Conservation (phyloP, 169 alveolate species). For the Cryptosporidium muris region DNA sequence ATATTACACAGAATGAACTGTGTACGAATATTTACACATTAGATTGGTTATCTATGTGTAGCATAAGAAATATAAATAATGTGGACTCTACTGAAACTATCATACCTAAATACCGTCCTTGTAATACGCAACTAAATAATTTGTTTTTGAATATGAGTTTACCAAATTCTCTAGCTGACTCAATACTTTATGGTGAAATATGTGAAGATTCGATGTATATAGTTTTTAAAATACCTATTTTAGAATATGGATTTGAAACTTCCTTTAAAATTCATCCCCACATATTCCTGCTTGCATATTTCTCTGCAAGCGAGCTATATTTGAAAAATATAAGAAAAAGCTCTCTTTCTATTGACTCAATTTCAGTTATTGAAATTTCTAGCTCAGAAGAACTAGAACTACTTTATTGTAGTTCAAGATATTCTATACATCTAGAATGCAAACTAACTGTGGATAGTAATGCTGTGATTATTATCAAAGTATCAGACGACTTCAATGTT, state of each 20-base stretch:
- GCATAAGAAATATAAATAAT: too few relatives aligned
- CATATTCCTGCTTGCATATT: conserved; percentile 3
- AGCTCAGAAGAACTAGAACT: conserved; percentile 18
- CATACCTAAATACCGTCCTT: too few relatives aligned
- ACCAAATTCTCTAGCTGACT: too few relatives aligned
- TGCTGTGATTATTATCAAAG: conserved; percentile 1
- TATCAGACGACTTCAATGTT: conserved; percentile 18
- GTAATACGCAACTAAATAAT: too few relatives aligned
- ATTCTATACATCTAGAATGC: conserved; percentile 24
- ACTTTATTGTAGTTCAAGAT: conserved; percentile 54
- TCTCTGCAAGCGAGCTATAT: conserved; percentile 3
- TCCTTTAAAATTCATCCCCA: conserved; percentile 29
- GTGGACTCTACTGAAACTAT: too few relatives aligned
- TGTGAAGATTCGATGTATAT: too few relatives aligned
- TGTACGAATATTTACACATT: too few relatives aligned
- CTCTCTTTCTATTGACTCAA: conserved; percentile 6
- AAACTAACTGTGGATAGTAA: neutral
- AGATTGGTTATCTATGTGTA: too few relatives aligned
- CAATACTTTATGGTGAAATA: too few relatives aligned
- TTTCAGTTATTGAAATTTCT: conserved; percentile 8
- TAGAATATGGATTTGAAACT: conserved; percentile 34
- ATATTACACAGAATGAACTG: too few relatives aligned
- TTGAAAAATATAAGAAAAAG: neutral
- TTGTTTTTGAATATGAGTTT: too few relatives aligned
- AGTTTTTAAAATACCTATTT: conserved; percentile 1